Evolutionary conservation across 805 yeast genomes (phyloP).

Genomic region (Millerozyma miso): DNA sequence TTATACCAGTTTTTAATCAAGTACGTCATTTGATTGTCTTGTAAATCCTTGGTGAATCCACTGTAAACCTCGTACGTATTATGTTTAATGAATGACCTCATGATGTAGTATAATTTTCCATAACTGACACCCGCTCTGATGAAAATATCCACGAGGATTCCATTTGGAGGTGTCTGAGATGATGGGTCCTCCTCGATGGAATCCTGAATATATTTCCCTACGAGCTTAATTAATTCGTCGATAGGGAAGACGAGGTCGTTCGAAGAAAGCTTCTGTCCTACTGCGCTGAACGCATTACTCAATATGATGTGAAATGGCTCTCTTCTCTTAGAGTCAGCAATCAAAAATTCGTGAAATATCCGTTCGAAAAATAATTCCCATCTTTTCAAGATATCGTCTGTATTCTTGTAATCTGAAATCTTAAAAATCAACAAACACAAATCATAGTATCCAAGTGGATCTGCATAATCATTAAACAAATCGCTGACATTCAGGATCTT

Average conservation of each 20-base stretch:
- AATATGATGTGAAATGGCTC: conserved; percentile 38
- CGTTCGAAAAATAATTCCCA: conserved; percentile 74
- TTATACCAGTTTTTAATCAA: conserved; percentile 65
- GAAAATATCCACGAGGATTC: conserved; percentile 59
- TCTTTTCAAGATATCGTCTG: conserved; percentile 74
- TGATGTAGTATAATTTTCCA: conserved; percentile 60
- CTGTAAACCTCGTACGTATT: conserved; percentile 49
- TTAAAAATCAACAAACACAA: conserved; percentile 74
- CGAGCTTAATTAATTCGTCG: conserved; percentile 60
- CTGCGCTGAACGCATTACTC: conserved; percentile 35
- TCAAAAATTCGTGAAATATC: conserved; percentile 28
- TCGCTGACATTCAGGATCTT: conserved; percentile 70
- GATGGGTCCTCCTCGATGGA: conserved; percentile 29
- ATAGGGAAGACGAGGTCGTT: conserved; percentile 82
- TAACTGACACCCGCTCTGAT: conserved; percentile 58
- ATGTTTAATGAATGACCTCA: conserved; percentile 61
- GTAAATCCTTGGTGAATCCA: conserved; percentile 38
- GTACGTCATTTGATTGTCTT: conserved; percentile 53
- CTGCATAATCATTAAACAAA: conserved; percentile 80
- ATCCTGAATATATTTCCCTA: conserved; percentile 50
- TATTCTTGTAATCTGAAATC: conserved; percentile 78
- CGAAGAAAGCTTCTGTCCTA: conserved; percentile 62
- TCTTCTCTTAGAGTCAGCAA: conserved; percentile 14
- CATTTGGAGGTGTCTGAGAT: conserved; percentile 41
- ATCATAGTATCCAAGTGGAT: conserved; percentile 83